Percentiles rank a stretch among this genome's conserved stretches.
These are phyloP conservation scores for Cyclotella baltica DNA, from an alignment of 108 stramenopile genomes.

Conservation along the genomic window DNA sequence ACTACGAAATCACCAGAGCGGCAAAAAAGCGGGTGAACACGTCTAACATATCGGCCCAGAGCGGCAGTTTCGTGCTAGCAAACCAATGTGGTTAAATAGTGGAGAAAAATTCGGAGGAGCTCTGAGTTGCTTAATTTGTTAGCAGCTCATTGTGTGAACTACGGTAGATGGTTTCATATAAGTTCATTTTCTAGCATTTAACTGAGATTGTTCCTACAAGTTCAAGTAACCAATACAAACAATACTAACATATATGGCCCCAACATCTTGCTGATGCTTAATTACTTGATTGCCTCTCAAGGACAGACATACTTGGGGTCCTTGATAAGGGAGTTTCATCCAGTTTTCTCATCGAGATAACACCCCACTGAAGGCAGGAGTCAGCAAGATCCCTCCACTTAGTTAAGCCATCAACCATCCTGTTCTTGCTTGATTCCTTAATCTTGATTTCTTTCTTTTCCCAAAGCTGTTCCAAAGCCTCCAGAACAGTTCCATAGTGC, in stretches of 20 bases:
- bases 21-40: no score
- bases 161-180: no score
- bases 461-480: slow-evolving; percentile 40
- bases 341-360: slow-evolving; percentile 56
- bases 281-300: neutral
- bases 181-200: neutral
- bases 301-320: slow-evolving; percentile 5
- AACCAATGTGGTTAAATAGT: no score
- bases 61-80: no score
- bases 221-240: slow-evolving; percentile 1
- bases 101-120: no score
- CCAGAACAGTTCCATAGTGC: slow-evolving; percentile 51
- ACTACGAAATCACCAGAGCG: no score
- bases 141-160: no score
- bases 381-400: slow-evolving; percentile 51
- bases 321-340: slow-evolving; percentile 26
- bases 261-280: neutral
- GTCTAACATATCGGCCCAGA: no score
- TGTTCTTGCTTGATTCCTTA: slow-evolving; percentile 34
- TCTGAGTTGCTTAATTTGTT: no score
- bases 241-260: neutral
- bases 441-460: slow-evolving; percentile 33
- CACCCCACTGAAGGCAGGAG: slow-evolving; percentile 54
- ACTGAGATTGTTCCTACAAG: neutral
- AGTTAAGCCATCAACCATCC: slow-evolving; percentile 42